Conservation (phyloP, 148 eudicot species). For the Tetragonia tetragonoides region DNA sequence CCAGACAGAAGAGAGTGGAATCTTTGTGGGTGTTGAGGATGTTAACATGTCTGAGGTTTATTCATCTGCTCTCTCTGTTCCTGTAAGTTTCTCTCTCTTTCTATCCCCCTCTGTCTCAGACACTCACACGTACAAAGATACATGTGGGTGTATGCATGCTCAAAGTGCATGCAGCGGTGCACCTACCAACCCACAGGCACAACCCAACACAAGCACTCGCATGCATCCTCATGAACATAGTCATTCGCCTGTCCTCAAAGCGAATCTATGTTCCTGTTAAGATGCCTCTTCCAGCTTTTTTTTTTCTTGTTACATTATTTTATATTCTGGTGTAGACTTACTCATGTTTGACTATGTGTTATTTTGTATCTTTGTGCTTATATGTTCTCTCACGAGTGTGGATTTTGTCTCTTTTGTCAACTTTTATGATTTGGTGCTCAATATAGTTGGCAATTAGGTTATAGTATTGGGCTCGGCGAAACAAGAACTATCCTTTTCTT, state of each 20-base stretch:
- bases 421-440: background rate
- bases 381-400: background rate
- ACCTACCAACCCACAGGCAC: background rate
- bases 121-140: background rate
- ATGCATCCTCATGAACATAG: background rate
- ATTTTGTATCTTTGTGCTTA: background rate
- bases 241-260: background rate
- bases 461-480: background rate
- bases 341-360: background rate
- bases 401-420: too few species aligned
- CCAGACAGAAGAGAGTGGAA: constrained; percentile 73
- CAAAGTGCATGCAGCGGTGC: background rate
- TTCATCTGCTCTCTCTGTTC: constrained; percentile 63
- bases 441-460: background rate
- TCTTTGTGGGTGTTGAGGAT: constrained; percentile 69
- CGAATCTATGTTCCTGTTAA: background rate
- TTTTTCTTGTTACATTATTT: background rate
- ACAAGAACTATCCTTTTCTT: too few species aligned
- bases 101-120: background rate
- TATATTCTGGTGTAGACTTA: background rate
- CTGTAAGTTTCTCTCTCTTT: constrained; percentile 52
- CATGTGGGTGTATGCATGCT: too few species aligned
- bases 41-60: constrained; percentile 70
- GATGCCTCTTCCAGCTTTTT: background rate
- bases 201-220: background rate